Conservation (phyloP, 2,329 filamentous ascomycete genomes). For the Rugonectria rugulosa region DNA sequence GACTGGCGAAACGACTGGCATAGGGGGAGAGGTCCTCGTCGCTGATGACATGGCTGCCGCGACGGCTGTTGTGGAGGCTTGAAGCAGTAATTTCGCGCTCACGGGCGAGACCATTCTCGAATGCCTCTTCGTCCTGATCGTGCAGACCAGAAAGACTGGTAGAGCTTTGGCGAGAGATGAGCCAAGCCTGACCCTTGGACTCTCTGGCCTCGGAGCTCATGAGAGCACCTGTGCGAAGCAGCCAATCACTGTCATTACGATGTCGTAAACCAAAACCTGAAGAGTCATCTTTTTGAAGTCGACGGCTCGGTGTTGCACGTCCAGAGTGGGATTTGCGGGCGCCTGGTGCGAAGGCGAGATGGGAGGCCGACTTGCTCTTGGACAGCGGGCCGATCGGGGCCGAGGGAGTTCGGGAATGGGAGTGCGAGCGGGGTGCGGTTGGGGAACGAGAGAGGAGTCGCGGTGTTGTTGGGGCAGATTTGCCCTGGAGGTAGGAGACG, state of each 20-base stretch:
- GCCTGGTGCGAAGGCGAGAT: conserved; percentile 49
- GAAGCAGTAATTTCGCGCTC: conserved; percentile 53
- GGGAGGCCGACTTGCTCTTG: conserved; percentile 71
- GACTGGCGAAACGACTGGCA: conserved; percentile 58
- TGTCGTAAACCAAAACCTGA: conserved; percentile 43
- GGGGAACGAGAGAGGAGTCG: conserved; percentile 67
- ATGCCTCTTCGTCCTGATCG: conserved; percentile 60
- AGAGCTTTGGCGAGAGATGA: conserved; percentile 70
- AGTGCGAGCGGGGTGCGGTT: conserved; percentile 56
- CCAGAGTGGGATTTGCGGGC: conserved; percentile 39
- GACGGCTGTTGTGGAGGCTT: conserved; percentile 57
- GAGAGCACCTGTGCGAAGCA: conserved; percentile 68
- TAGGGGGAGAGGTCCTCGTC: conserved; percentile 46
- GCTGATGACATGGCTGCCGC: conserved; percentile 52
- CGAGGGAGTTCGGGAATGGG: conserved; percentile 52
- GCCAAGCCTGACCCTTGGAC: conserved; percentile 74
- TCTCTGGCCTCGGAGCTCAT: conserved; percentile 70
- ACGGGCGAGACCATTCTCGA: conserved; percentile 59
- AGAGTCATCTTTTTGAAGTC: conserved; percentile 41
- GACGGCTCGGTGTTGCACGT: conserved; percentile 46
- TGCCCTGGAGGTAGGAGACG: conserved; percentile 66
- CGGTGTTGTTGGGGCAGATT: conserved; percentile 70
- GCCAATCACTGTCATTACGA: conserved; percentile 67
- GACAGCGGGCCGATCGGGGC: conserved; percentile 49
- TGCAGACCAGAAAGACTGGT: conserved; percentile 64